Base-by-base conservation (phyloP, 805 yeast species). In the Helenozyma baotianmanensis region DNA sequence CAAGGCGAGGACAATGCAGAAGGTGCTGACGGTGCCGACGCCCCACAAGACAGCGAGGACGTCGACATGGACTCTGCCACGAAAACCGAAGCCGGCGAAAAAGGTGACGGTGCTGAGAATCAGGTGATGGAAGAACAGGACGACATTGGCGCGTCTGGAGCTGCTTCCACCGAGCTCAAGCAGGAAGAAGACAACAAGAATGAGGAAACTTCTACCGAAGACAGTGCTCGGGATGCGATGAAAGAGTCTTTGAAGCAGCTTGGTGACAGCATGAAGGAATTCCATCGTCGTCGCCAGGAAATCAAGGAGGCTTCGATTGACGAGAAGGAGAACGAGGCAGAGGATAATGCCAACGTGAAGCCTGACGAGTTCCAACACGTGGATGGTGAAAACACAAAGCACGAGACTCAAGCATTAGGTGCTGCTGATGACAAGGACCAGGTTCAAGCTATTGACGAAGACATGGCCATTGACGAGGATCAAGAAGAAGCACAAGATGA, bases 321-420 rank as follows among this genome's bases (percentile, higher is more conserved):
- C 18, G 60, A 64, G 21, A 61, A 60, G 16, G 76, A 73, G 32
- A 77, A 76, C 25, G 64, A 72, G 27, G 15, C 54, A 16, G 44
- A 40, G 6, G 78, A 79, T 9, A 71, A 74, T 33, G 78, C 80
- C 9, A 79, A 74, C 38, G 81, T 78, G 40, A 72, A 78, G 31
- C 89, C 94, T 0, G 95, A 87, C 51, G 95, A 87, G 48, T 83
- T 87, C 56, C 86, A 85, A 52, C 92, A 85, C 49, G 67, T 82
- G 31, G 86, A 83, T 24, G 89, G 88, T 29, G 89, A 81, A 28
- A 81, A 82, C 40, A 76, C 90, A 3, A 78, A 81, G 18, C 69
- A 64, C 35, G 89, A 85, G 30, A 85, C 95, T 0, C 97, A 92
- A 57, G 98, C 97, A 1, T 62, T 92, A 32, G 97, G 97, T 14